Evolutionary conservation across 139 green algal species (phyloP).

Genomic region (Spirogloea muscicola): DNA sequence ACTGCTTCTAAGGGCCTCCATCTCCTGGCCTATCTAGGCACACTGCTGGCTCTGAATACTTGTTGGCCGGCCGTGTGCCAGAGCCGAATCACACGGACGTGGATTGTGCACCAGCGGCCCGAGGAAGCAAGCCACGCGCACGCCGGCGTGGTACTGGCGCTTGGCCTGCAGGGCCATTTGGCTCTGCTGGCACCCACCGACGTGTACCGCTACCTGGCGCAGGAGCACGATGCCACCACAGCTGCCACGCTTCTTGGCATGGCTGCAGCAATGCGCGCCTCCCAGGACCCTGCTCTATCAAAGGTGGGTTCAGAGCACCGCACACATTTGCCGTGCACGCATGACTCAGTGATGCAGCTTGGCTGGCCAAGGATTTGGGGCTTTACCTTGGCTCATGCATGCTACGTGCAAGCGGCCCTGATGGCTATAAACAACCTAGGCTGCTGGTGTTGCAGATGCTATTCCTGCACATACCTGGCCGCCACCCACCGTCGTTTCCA

Average conservation of each 20-base stretch:
- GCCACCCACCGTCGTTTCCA: conserved; percentile 75
- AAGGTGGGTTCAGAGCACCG: no score
- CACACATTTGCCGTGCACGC: no score
- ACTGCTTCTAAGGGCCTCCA: neutral
- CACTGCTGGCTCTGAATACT: no score
- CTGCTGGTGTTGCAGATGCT: no score
- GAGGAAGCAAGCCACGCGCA: conserved; percentile 63
- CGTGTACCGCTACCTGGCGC: conserved; percentile 55
- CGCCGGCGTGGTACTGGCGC: conserved; percentile 59
- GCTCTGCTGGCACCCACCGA: conserved; percentile 47
- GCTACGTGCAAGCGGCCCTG: no score
- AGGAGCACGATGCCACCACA: conserved; percentile 74
- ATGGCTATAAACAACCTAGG: no score
- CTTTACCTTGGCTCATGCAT: no score
- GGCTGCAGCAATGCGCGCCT: conserved; percentile 59
- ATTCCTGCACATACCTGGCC: conserved; percentile 88
- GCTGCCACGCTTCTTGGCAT: conserved; percentile 83
- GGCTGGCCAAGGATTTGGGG: no score
- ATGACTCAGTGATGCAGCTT: no score
- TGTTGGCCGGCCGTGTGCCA: no score
- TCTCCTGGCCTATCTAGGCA: no score
- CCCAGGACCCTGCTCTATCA: conserved; percentile 64
- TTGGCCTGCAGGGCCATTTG: conserved; percentile 76
- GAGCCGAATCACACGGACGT: conserved; percentile 66
- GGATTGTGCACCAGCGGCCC: conserved; percentile 78